Conservation (phyloP, 108 stramenopile species). For the Aurantiochytrium sp. region DNA sequence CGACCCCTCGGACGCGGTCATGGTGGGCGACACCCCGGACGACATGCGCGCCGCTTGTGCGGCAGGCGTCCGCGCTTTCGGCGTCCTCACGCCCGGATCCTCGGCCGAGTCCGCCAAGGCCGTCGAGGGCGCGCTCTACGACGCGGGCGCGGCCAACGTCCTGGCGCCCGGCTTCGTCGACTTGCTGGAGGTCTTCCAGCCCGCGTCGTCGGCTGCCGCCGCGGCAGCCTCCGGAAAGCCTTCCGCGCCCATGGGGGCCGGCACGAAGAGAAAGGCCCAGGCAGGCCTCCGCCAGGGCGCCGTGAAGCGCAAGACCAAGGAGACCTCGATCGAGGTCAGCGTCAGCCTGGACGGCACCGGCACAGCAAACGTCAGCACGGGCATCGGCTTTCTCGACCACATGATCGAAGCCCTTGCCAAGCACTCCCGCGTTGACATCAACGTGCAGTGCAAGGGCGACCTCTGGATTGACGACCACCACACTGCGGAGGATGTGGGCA, state of each 20-base stretch:
- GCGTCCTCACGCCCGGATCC: slow-evolving; percentile 71
- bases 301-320: slow-evolving; percentile 42
- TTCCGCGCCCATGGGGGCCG: neutral
- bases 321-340: slow-evolving; percentile 44
- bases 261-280: neutral
- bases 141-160: slow-evolving; percentile 63
- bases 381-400: slow-evolving; percentile 60
- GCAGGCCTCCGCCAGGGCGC: neutral
- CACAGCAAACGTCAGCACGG: slow-evolving; percentile 40
- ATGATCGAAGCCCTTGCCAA: slow-evolving; percentile 58
- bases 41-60: slow-evolving; percentile 72
- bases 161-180: slow-evolving; percentile 63
- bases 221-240: no score
- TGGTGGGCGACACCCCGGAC: slow-evolving; percentile 86
- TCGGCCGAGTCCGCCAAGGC: slow-evolving; percentile 45
- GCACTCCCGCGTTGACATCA: slow-evolving; percentile 52
- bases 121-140: slow-evolving; percentile 57
- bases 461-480: slow-evolving; percentile 62
- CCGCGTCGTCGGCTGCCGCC: neutral
- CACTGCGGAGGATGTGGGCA: slow-evolving; percentile 61
- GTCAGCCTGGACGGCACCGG: slow-evolving; percentile 51
- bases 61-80: slow-evolving; percentile 68
- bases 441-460: slow-evolving; percentile 51
- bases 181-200: slow-evolving; percentile 54
- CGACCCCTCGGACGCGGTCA: slow-evolving; percentile 49